These are phyloP conservation scores for Ottelia alismoides DNA, from an alignment of 106 monocot species.

Conservation along the genomic window DNA sequence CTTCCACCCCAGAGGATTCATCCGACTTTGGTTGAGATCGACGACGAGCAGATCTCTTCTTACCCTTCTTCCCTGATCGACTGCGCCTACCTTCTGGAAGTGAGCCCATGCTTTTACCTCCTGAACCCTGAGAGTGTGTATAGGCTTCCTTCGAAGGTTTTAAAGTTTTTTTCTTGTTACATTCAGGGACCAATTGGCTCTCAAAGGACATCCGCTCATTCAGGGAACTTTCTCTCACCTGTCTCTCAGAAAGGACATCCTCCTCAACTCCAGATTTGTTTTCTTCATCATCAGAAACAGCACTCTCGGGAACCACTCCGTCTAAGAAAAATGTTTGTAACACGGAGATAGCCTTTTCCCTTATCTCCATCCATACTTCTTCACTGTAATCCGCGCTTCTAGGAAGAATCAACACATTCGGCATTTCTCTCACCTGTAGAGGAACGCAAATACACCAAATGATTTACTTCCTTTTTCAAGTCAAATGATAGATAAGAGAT, in stretches of 20 bases:
- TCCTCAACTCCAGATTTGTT: constrained; percentile 49
- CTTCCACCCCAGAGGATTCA: constrained; percentile 50
- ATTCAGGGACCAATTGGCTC: constrained; percentile 27
- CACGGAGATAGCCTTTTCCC: constrained; percentile 77
- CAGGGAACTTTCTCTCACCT: constrained; percentile 26
- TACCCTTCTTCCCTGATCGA: constrained; percentile 84
- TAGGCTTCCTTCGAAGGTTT: constrained; percentile 26
- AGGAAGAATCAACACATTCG: constrained; percentile 94
- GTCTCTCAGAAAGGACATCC: constrained; percentile 34
- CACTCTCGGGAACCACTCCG: constrained; percentile 55
- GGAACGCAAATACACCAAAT: no score
- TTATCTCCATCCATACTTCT: constrained; percentile 97
- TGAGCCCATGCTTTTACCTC: constrained; percentile 25
- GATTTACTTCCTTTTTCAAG: no score
- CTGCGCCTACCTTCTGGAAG: constrained; percentile 53
- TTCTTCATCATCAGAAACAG: constrained; percentile 81
- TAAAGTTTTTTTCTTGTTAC: constrained; percentile 24
- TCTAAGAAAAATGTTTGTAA: constrained; percentile 76
- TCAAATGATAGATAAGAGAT: no score
- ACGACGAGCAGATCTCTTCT: constrained; percentile 80
- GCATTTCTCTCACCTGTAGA: constrained; percentile 98
- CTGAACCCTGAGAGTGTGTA: constrained; percentile 34
- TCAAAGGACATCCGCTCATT: constrained; percentile 36
- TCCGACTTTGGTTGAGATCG: constrained; percentile 53
- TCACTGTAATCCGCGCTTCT: constrained; percentile 96